Base-by-base conservation (phyloP, 75 land plant genomes). In the Azolla pinnata region DNA sequence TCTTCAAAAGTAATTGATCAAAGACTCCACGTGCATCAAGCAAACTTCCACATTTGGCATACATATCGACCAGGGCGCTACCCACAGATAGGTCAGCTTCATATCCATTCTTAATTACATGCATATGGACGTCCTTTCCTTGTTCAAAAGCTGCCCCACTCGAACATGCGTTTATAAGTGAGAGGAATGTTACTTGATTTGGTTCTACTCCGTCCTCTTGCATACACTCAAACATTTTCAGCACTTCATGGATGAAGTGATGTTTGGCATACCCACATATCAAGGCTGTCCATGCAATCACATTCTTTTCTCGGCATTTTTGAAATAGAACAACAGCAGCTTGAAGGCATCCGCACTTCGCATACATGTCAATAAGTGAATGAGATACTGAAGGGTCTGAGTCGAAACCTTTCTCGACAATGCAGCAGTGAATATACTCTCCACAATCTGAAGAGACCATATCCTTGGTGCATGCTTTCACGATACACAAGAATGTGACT, bases 301-400 rank as follows among this genome's bases (percentile, higher is more conserved):
- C 32, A 54, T 79, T 76, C 33, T 57, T 69, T 20, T 58, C 63
- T 35, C 12, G 38, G 60, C 68, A 66, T 0, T 26, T 23, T 2
- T 44, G 49, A 27, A 79, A 79, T 0, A 73, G n/a, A 2, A 18
- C 67, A 0, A 35, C 18, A 4, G 81, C 81, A 10, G 9, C 65
- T 24, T 60, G 56, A 8, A 79, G 40, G 38, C 40, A 55, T 33
- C 76, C 76, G 7, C 73, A 79, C 56, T 79, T 72, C 40, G 67
- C 68, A 58, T 79, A 79, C 81, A 79, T 79, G 38, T 79, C 81
- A 48, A 79, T 58, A 2, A 79, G 27, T 0, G 81, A 76, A 63
- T 78, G 72, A 8, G 54, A 46, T 4, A 78, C 66, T 0, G 56
- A 51, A 5, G 50, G 16, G 33, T 69, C 62, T 48, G 47, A 1